These are phyloP conservation scores for Spinellus fusiger DNA, from an alignment of 192 early-diverging fungal genomes.

Conservation along the genomic window DNA sequence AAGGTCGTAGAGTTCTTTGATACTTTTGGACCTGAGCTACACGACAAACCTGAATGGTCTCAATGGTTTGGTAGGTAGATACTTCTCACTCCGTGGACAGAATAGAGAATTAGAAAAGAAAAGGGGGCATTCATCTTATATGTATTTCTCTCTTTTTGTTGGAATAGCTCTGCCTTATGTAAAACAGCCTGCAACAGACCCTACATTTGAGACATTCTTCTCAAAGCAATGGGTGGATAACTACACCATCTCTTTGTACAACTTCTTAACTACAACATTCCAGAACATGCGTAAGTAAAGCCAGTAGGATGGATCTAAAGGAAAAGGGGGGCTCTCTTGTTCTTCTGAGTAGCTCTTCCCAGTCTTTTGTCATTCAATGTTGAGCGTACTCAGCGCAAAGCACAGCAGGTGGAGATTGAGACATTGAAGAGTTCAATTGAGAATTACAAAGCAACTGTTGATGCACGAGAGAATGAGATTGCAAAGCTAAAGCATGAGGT, in stretches of 20 bases:
- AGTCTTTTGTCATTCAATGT: slow-evolving; percentile 51
- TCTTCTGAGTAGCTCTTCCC: slow-evolving; percentile 44
- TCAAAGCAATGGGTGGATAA: slow-evolving; percentile 58
- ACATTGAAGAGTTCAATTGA: slow-evolving; percentile 20
- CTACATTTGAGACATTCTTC: slow-evolving; percentile 55
- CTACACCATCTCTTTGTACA: slow-evolving; percentile 52
- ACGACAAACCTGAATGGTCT: slow-evolving; percentile 51
- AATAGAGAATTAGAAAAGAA: background rate
- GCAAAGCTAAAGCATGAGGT: slow-evolving; percentile 27
- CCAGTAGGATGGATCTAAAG: background rate
- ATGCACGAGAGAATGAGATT: slow-evolving; percentile 28
- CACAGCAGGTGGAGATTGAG: slow-evolving; percentile 29
- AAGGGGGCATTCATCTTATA: background rate
- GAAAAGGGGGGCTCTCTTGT: too few species aligned
- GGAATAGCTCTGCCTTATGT: slow-evolving; percentile 50
- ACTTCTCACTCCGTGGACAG: background rate
- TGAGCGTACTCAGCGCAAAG: slow-evolving; percentile 39
- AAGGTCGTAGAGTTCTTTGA: slow-evolving; percentile 60
- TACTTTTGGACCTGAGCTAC: slow-evolving; percentile 48
- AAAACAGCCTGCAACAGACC: slow-evolving; percentile 46
- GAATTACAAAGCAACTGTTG: slow-evolving; percentile 18
- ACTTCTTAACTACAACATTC: slow-evolving; percentile 57
- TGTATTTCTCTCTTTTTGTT: background rate
- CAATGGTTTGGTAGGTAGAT: slow-evolving; percentile 54
- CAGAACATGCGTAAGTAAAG: slow-evolving; percentile 55